These are phyloP conservation scores for Exsudoporus frostii DNA, from an alignment of 768 basidiomycete genomes.

Conservation along the genomic window DNA sequence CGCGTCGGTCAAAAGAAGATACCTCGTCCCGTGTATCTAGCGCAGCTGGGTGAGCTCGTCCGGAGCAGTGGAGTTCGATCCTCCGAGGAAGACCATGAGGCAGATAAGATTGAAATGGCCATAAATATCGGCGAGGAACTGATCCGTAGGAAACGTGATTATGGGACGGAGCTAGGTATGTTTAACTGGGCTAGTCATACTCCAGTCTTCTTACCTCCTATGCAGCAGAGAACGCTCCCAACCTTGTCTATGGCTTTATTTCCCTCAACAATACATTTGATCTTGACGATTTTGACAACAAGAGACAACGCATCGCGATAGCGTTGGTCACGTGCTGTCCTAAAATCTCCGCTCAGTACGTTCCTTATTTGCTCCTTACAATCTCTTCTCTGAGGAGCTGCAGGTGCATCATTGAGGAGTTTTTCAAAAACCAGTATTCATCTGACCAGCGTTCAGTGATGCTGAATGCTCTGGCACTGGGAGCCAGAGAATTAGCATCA, in stretches of 20 bases:
- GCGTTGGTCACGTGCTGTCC: slow-evolving; percentile 84
- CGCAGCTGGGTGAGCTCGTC: slow-evolving; percentile 78
- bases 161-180: slow-evolving; percentile 84
- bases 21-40: slow-evolving; percentile 84
- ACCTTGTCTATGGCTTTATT: slow-evolving; percentile 70
- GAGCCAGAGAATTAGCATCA: slow-evolving; percentile 77
- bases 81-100: slow-evolving; percentile 60
- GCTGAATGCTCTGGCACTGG: slow-evolving; percentile 81
- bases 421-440: slow-evolving; percentile 93
- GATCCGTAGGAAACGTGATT: slow-evolving; percentile 78
- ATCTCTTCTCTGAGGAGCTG: slow-evolving; percentile 1
- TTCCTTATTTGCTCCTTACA: neutral
- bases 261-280: slow-evolving; percentile 83
- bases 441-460: slow-evolving; percentile 80
- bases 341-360: slow-evolving; percentile 75
- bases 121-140: slow-evolving; percentile 77
- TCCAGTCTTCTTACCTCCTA: neutral
- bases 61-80: slow-evolving; percentile 50
- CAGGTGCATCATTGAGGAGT: slow-evolving; percentile 86
- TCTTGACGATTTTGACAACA: slow-evolving; percentile 71
- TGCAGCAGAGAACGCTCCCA: slow-evolving; percentile 86
- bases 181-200: neutral
- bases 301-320: slow-evolving; percentile 71
- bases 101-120: slow-evolving; percentile 77
- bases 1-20: slow-evolving; percentile 67